Conservation (phyloP, 495 filamentous ascomycete species). For the Aspergillus wentii region DNA sequence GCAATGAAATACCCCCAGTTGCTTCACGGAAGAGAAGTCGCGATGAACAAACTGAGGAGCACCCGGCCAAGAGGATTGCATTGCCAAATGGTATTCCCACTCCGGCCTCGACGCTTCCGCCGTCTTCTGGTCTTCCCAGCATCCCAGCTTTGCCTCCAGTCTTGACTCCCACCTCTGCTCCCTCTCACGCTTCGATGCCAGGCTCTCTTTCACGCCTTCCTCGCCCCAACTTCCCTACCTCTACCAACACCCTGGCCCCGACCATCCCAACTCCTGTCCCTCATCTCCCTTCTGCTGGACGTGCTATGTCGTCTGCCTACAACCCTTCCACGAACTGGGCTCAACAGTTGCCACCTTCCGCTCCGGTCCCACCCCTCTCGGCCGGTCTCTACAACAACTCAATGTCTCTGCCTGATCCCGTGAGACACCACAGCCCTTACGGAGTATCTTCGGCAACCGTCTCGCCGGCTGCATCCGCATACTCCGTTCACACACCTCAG, state of each 20-base stretch:
- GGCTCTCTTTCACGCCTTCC: constrained; percentile 48
- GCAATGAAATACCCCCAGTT: constrained; percentile 22
- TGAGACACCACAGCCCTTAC: constrained; percentile 33
- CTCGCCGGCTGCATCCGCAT: constrained; percentile 38
- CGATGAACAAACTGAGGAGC: constrained; percentile 60
- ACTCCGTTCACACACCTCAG: constrained; percentile 42
- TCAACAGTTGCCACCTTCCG: constrained; percentile 43
- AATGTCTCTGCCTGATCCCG: constrained; percentile 45
- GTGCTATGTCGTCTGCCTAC: constrained; percentile 63
- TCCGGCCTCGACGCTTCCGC: constrained; percentile 27
- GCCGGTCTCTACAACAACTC: constrained; percentile 47
- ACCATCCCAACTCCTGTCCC: constrained; percentile 18
- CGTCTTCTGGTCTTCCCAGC: constrained; percentile 22
- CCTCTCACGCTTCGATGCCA: constrained; percentile 24
- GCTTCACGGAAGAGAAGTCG: constrained; percentile 65
- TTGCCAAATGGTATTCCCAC: constrained; percentile 24
- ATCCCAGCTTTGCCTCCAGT: constrained; percentile 36
- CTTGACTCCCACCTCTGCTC: constrained; percentile 29
- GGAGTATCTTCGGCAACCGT: constrained; percentile 30
- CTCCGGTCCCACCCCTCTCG: constrained; percentile 27
- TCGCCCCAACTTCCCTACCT: constrained; percentile 43
- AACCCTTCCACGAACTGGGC: constrained; percentile 39
- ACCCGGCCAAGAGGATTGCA: constrained; percentile 60
- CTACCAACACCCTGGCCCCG: constrained; percentile 28
- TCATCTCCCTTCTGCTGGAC: constrained; percentile 35